Conservation (phyloP, 2,329 filamentous ascomycete species). For the Cladosporium sp. region DNA sequence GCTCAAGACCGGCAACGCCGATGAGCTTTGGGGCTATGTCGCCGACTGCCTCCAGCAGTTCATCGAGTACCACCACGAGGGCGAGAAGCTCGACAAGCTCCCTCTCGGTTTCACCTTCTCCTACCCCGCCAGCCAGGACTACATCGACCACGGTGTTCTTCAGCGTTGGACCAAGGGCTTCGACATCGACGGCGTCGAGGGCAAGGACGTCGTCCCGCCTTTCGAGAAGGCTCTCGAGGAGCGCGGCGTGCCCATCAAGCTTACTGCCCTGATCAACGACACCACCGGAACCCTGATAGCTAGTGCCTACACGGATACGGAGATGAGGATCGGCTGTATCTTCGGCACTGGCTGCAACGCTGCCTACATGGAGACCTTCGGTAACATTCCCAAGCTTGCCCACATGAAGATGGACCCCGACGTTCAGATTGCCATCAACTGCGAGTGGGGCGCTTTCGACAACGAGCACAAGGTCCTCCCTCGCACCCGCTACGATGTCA, state of each 20-base stretch:
- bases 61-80: slow-evolving; percentile 78
- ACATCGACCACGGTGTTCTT: slow-evolving; percentile 87
- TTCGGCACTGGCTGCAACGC: slow-evolving; percentile 98
- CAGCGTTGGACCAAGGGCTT: slow-evolving; percentile 98
- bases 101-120: slow-evolving; percentile 95
- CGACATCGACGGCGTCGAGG: slow-evolving; percentile 89
- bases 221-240: slow-evolving; percentile 75
- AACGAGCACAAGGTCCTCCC: slow-evolving; percentile 89
- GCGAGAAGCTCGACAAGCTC: slow-evolving; percentile 63
- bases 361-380: slow-evolving; percentile 93
- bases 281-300: slow-evolving; percentile 96
- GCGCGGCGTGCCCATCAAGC: slow-evolving; percentile 84
- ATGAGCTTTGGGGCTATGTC: slow-evolving; percentile 93
- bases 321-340: slow-evolving; percentile 95
- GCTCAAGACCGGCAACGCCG: slow-evolving; percentile 78
- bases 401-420: slow-evolving; percentile 75
- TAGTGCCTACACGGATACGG: slow-evolving; percentile 90
- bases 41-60: slow-evolving; percentile 91
- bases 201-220: slow-evolving; percentile 84
- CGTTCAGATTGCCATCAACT: slow-evolving; percentile 90
- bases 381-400: slow-evolving; percentile 88
- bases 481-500: slow-evolving; percentile 64
- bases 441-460: slow-evolving; percentile 96
- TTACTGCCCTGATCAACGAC: slow-evolving; percentile 93
- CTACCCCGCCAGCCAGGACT: slow-evolving; percentile 89